phyloP scores from a whole-genome alignment of 768 basidiomycete species.

The Pleurotus giganteus region DNA sequence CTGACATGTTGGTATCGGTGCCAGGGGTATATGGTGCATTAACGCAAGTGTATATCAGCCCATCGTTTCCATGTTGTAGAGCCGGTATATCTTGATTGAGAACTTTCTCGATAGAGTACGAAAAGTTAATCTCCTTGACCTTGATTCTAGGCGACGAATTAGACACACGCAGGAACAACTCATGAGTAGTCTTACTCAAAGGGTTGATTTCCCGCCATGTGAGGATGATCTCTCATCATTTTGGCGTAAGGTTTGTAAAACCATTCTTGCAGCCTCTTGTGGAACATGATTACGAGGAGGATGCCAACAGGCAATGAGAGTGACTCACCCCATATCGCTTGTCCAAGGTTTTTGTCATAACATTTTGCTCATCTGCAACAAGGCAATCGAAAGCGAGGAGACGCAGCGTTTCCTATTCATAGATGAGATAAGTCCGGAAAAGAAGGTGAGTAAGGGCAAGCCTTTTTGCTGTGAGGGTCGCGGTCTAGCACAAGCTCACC shows the following conservation, averaged over 20 bases:
- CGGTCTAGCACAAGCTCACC: constrained; percentile 93
- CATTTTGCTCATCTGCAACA: constrained; percentile 79
- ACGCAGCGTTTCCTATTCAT: constrained; percentile 73
- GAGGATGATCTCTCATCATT: constrained; percentile 67
- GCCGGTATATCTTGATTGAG: constrained; percentile 80
- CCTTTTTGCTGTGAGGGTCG: constrained; percentile 71
- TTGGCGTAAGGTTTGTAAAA: constrained; percentile 79
- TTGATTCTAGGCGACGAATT: constrained; percentile 54
- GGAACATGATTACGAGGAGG: constrained; percentile 10
- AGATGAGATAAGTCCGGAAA: neutral
- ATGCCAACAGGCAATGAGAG: neutral
- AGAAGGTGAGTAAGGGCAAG: constrained; percentile 30
- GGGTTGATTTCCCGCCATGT: constrained; percentile 61
- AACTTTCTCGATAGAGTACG: constrained; percentile 87
- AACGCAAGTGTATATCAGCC: constrained; percentile 94
- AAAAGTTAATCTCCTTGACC: constrained; percentile 83
- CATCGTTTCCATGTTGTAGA: constrained; percentile 91
- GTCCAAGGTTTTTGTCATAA: constrained; percentile 80
- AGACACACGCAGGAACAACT: constrained; percentile 7
- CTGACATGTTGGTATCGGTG: constrained; percentile 88
- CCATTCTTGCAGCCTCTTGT: constrained; percentile 75
- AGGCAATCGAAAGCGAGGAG: constrained; percentile 92
- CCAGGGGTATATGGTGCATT: constrained; percentile 79
- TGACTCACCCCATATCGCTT: constrained; percentile 85
- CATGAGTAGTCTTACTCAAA: constrained; percentile 67